Evolutionary conservation across 2,329 filamentous ascomycete species (phyloP).

Genomic region (Penicillium psychrosexuale): DNA sequence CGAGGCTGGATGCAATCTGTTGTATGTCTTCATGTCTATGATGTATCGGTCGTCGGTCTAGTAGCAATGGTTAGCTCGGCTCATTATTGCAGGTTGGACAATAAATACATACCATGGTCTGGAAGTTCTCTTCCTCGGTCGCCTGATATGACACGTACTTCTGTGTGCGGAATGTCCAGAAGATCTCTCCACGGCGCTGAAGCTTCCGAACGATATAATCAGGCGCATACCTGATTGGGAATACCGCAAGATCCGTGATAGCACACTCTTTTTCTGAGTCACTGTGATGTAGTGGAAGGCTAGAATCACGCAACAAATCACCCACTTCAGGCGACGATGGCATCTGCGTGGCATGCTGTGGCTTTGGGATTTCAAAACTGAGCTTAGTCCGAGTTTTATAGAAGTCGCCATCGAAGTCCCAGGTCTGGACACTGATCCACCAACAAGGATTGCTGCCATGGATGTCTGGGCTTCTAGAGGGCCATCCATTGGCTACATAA

Average conservation of each 20-base stretch:
- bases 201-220: conserved; percentile 48
- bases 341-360: not conserved
- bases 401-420: not conserved
- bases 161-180: conserved; percentile 9
- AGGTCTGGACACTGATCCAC: not conserved
- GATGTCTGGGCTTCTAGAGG: not conserved
- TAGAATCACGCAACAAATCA: not conserved
- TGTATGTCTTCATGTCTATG: conserved; percentile 11
- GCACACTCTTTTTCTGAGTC: not conserved
- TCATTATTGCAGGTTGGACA: not conserved
- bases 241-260: conserved; percentile 4
- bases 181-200: conserved; percentile 35
- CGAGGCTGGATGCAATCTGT: conserved; percentile 1
- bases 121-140: conserved; percentile 4
- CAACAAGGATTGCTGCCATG: not conserved
- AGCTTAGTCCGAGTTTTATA: not conserved
- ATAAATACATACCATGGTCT: conserved; percentile 5
- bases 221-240: conserved; percentile 2
- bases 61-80: not conserved
- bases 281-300: not conserved
- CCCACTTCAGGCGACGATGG: not conserved
- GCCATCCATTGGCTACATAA: conserved; percentile 1
- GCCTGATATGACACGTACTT: conserved; percentile 9
- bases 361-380: not conserved
- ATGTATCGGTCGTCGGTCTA: conserved; percentile 12